Conservation (phyloP, 768 basidiomycete species). For the Leucosporidium yakuticum region DNA sequence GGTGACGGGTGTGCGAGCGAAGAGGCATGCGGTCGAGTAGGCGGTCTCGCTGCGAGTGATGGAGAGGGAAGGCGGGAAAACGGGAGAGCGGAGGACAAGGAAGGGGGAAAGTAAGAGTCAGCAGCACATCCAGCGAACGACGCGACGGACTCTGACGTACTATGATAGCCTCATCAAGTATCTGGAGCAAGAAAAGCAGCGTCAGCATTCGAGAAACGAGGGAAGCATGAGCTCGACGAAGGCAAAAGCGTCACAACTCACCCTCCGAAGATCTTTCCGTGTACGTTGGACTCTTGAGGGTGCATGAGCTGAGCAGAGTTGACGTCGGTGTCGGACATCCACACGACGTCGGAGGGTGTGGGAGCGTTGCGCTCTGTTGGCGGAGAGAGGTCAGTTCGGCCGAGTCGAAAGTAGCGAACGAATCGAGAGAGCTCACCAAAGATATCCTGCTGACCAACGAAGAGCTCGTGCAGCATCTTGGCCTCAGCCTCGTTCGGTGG, state of each 20-base stretch:
- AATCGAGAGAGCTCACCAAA: conserved; percentile 6
- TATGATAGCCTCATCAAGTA: conserved; percentile 33
- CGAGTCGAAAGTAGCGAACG: too few species aligned
- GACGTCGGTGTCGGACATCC: conserved; percentile 23
- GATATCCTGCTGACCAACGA: conserved; percentile 9
- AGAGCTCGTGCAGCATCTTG: conserved; percentile 20
- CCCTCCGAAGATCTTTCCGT: conserved; percentile 30
- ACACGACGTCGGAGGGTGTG: conserved; percentile 16
- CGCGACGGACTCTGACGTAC: too few species aligned
- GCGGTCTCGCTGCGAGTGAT: conserved; percentile 26
- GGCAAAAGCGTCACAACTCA: too few species aligned
- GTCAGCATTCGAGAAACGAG: too few species aligned
- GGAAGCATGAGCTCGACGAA: too few species aligned
- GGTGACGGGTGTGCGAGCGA: conserved; percentile 30
- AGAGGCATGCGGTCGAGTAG: conserved; percentile 34
- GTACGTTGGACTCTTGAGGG: conserved; percentile 29
- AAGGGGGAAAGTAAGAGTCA: background rate
- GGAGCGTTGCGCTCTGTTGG: conserved; percentile 13
- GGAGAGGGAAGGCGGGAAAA: background rate
- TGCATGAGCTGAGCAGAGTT: conserved; percentile 18
- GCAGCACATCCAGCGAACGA: background rate
- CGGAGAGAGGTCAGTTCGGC: background rate
- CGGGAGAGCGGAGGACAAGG: background rate
- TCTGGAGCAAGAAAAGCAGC: background rate
- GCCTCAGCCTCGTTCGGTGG: conserved; percentile 29